Evolutionary conservation across 2,329 filamentous ascomycete species (phyloP), one percentile per base, ranked within the genome.

Genomic region (Trichoderma afroharzianum): DNA sequence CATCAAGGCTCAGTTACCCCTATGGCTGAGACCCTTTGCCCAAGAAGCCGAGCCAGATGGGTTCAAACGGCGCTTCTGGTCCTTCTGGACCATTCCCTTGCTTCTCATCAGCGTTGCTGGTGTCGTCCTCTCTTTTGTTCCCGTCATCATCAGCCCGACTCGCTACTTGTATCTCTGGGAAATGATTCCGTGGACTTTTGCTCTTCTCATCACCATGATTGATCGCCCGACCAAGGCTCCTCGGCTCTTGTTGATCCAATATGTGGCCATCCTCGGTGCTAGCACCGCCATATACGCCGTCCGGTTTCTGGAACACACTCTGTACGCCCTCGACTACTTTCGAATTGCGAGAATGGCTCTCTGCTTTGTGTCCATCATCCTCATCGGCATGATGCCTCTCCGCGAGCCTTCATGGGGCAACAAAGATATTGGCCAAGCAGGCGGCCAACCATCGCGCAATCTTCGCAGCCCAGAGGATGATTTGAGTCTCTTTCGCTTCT

Each of bases 381-480:
- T 75, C 57, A 82, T 84, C 14, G 75, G 75, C 14, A 79, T 78
- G 71, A 82, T 83, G 81, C 81, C 81, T 0, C 72, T 83, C 1
- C 78, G 81, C 2, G 76, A 82, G 14, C 81, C 81, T 0, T 74
- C 76, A 2, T 82, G 81, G 80, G 79, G 76, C 5, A 61, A 73
- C 0, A 68, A 75, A 2, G 75, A 80, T 2, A 83, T 83, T 21
- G 81, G 78, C 63, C 78, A 73, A 59, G 14, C 74, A 4, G 72
- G 71, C 21, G 70, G 73, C 1, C 70, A 76, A 6, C 81, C 81
- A 0, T 80, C 76, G 2, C 75, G 76, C 30, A 74, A 78, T 15
- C 74, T 92, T n/a, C 91, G 93, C 69, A 89, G 87, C 47, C 85
- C 94, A 0, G 94, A 97, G 79, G 94, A 97, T 75, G 90, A 92